phyloP scores from a whole-genome alignment of 371 early-diverging fungal species.

The Mortierella sp. region DNA sequence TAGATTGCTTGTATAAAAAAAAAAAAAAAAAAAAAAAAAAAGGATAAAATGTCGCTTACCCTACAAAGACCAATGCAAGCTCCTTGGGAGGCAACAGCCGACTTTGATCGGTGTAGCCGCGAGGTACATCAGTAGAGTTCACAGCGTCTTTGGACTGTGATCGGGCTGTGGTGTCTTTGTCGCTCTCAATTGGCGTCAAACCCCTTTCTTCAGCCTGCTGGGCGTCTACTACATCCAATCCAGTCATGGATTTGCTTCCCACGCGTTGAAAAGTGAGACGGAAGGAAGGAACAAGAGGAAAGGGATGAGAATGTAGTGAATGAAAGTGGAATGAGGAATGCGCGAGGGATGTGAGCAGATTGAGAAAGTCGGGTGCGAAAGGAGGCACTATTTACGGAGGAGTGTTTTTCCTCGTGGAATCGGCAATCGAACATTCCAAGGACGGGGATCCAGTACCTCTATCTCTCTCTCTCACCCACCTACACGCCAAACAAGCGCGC shows the following conservation, averaged over 20 bases:
- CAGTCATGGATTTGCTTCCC: constrained; percentile 9
- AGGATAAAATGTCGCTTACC: constrained; percentile 15
- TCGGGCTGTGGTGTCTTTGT: not conserved
- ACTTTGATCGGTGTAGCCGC: constrained; percentile 42
- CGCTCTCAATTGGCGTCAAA: not conserved
- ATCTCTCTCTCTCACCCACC: too few relatives aligned
- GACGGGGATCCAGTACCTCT: too few relatives aligned
- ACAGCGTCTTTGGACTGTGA: not conserved
- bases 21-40: not conserved
- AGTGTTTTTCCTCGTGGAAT: too few relatives aligned
- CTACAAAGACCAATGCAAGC: constrained; percentile 37
- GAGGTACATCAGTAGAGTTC: not conserved
- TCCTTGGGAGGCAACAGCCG: constrained; percentile 34
- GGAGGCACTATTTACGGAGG: too few relatives aligned
- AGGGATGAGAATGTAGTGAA: not conserved
- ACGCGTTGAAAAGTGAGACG: not conserved
- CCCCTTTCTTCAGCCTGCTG: constrained; percentile 31
- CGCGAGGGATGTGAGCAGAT: not conserved
- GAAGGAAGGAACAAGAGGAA: not conserved
- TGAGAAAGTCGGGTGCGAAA: not conserved
- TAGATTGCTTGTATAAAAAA: not conserved
- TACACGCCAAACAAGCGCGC: too few relatives aligned
- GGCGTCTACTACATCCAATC: constrained; percentile 11
- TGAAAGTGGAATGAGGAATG: not conserved
- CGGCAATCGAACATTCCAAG: too few relatives aligned